These are phyloP conservation scores for Celoporthe dispersa DNA, from an alignment of 2,329 filamentous ascomycete species.

Conservation along the genomic window DNA sequence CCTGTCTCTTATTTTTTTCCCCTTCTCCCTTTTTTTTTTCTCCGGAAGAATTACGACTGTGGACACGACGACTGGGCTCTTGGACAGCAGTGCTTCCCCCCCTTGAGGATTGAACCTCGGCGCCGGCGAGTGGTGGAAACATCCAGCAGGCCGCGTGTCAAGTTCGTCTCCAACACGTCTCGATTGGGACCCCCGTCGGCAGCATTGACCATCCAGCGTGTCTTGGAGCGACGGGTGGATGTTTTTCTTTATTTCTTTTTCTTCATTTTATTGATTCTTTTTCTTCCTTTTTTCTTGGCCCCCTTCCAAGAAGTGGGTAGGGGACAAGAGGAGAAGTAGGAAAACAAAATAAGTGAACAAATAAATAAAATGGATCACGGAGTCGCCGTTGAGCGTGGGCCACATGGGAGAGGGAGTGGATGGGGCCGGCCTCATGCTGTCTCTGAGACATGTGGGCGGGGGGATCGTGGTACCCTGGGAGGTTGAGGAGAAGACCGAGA, in stretches of 20 bases:
- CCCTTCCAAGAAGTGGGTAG: no score
- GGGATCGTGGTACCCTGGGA: neutral
- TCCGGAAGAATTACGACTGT: neutral
- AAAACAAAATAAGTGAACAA: neutral
- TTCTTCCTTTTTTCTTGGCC: no score
- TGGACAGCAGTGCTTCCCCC: neutral
- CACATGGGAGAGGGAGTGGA: neutral
- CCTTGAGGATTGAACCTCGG: neutral
- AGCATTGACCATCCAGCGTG: neutral
- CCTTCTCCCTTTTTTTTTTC: neutral
- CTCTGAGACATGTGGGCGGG: slow-evolving; percentile 2
- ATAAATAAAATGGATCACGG: neutral
- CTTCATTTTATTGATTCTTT: no score
- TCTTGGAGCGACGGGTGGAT: neutral
- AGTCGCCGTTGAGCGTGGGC: neutral
- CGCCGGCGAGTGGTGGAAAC: neutral
- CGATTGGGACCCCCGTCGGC: neutral
- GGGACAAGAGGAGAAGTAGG: neutral
- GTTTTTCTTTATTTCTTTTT: neutral
- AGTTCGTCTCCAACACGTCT: neutral
- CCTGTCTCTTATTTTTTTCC: neutral
- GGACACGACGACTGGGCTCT: neutral
- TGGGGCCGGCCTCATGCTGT: neutral
- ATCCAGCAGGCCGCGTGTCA: neutral
- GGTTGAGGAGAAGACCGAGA: neutral